These are phyloP conservation scores for Magnolia sinica DNA, from an alignment of 164 flowering plant genomes.

Conservation along the genomic window DNA sequence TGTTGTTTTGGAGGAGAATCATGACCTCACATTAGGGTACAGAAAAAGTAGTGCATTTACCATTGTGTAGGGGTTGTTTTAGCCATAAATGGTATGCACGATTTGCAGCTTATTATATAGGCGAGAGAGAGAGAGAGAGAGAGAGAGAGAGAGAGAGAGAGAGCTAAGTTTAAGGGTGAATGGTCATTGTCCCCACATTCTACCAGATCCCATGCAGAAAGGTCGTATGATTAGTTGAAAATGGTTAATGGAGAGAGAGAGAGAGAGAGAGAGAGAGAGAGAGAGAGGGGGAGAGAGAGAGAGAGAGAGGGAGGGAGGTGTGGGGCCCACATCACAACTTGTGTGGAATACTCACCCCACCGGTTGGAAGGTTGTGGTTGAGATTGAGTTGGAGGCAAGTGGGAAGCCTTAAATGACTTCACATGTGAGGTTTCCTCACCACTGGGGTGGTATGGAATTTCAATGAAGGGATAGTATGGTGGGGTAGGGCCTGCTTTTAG, in stretches of 20 bases:
- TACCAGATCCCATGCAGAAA: not conserved
- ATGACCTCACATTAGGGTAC: no score
- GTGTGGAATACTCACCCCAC: not conserved
- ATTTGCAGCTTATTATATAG: no score
- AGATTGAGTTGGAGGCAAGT: not conserved
- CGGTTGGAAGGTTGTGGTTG: not conserved
- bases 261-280: not conserved
- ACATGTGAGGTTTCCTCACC: not conserved
- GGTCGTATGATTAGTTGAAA: not conserved
- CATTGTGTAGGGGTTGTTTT: no score
- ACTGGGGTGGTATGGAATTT: not conserved
- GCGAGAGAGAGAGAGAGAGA: no score
- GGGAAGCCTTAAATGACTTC: constrained; percentile 1
- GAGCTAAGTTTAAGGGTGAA: not conserved
- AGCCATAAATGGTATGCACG: no score
- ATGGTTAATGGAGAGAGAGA: not conserved
- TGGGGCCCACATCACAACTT: not conserved
- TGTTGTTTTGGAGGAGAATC: no score
- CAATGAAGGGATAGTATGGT: not conserved
- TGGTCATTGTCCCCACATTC: not conserved
- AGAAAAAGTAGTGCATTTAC: no score
- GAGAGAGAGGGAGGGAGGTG: no score
- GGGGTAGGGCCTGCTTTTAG: not conserved
- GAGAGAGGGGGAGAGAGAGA: not conserved
- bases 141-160: no score